These are phyloP conservation scores for Karstenula rhodostoma DNA, from an alignment of 2,329 filamentous ascomycete genomes.

Conservation along the genomic window DNA sequence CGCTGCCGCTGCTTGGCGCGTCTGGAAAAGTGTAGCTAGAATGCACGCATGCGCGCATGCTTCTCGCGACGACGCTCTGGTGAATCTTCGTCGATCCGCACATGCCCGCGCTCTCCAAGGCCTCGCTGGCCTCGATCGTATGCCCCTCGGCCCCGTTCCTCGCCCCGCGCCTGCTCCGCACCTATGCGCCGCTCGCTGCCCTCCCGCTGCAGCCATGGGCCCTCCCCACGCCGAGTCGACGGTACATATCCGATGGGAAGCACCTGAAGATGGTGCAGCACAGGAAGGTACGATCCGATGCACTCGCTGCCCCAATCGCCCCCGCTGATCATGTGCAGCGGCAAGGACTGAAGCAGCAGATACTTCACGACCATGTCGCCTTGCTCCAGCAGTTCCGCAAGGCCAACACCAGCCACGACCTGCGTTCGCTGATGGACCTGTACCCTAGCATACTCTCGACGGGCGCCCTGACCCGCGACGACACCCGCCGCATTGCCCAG, in stretches of 20 bases:
- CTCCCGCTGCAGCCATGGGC: constrained; percentile 17
- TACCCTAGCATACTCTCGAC: constrained; percentile 35
- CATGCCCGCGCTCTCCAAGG: constrained; percentile 35
- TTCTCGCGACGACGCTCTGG: constrained; percentile 9
- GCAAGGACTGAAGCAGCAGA: background rate
- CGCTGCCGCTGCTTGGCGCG: constrained; percentile 34
- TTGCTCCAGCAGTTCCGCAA: constrained; percentile 26
- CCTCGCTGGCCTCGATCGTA: constrained; percentile 39
- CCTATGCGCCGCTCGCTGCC: constrained; percentile 19
- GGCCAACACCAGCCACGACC: constrained; percentile 28
- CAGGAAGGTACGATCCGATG: background rate
- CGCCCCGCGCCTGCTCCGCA: constrained; percentile 39
- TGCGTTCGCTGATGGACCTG: constrained; percentile 32
- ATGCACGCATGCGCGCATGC: constrained; percentile 12
- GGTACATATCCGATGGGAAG: constrained; percentile 22
- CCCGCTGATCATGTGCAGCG: background rate
- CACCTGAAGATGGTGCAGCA: constrained; percentile 16
- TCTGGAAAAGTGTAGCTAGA: constrained; percentile 14
- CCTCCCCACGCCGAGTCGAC: constrained; percentile 15
- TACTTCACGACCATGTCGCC: background rate
- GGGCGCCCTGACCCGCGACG: constrained; percentile 23
- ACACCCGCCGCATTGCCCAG: constrained; percentile 44
- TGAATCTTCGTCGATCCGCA: background rate
- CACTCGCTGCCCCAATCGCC: background rate
- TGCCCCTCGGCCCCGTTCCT: constrained; percentile 49